phyloP scores from a whole-genome alignment of 495 filamentous ascomycete species.

The Annulohypoxylon moriforme region DNA sequence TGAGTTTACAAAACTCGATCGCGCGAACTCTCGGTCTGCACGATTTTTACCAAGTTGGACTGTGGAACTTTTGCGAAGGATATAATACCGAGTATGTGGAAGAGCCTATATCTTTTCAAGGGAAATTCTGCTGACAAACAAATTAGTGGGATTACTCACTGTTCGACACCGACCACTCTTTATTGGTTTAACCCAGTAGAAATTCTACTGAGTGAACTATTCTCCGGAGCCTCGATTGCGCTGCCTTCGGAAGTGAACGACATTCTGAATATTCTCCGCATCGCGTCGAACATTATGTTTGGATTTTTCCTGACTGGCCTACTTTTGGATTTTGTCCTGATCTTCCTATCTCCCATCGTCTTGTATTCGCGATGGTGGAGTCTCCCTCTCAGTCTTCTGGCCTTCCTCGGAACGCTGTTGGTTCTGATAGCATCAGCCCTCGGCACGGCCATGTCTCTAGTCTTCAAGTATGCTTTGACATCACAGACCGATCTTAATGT shows the following conservation, averaged over 20 bases:
- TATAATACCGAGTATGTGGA: conserved; percentile 66
- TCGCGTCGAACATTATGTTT: conserved; percentile 93
- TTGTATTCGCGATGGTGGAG: conserved; percentile 61
- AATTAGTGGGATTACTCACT: conserved; percentile 73
- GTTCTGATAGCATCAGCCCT: conserved; percentile 77
- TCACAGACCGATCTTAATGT: conserved; percentile 77
- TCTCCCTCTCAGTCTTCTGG: conserved; percentile 63
- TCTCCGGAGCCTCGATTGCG: conserved; percentile 84
- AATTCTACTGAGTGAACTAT: conserved; percentile 79
- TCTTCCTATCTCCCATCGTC: conserved; percentile 55
- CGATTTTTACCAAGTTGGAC: conserved; percentile 92
- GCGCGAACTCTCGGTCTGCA: conserved; percentile 89
- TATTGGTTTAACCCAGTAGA: conserved; percentile 94
- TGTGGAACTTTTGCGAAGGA: conserved; percentile 93
- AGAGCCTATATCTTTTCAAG: neutral
- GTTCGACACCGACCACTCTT: conserved; percentile 71
- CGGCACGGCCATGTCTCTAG: conserved; percentile 81
- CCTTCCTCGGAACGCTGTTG: conserved; percentile 73
- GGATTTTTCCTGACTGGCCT: conserved; percentile 80
- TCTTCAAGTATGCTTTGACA: conserved; percentile 79
- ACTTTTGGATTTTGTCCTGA: conserved; percentile 72
- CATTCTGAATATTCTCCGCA: conserved; percentile 76
- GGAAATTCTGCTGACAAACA: conserved; percentile 24
- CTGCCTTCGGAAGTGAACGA: conserved; percentile 77
- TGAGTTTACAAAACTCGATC: conserved; percentile 81